A percentile compares a stretch with the other conserved stretches of the same genome.
phyloP scores from a whole-genome alignment of 202 grass and related monocot species.

The Zizania palustris region DNA sequence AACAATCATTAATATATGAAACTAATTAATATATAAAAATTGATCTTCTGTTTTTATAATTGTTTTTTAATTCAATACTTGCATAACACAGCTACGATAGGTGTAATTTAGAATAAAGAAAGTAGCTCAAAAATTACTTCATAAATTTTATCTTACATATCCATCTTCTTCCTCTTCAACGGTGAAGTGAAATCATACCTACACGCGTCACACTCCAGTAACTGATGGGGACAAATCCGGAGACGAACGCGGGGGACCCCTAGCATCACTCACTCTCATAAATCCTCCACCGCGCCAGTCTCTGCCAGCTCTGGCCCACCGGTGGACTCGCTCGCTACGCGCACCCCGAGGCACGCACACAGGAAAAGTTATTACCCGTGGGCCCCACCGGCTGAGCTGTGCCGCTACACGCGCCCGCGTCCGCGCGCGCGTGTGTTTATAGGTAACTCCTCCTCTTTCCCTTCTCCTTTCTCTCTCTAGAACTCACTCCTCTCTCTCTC shows the following conservation, averaged over 20 bases:
- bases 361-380: fast-evolving
- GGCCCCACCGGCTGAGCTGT: background rate
- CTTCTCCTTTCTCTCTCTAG: background rate
- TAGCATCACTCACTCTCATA: conserved; percentile 16
- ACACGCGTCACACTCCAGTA: background rate
- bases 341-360: background rate
- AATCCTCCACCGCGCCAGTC: conserved; percentile 36
- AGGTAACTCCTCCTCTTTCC: background rate
- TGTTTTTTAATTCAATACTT: too few relatives aligned
- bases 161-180: too few relatives aligned
- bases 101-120: too few relatives aligned
- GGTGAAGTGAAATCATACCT: background rate
- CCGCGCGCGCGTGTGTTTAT: conserved; percentile 33
- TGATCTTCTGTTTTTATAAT: too few relatives aligned
- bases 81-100: too few relatives aligned
- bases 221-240: conserved; percentile 11
- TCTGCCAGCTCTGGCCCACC: conserved; percentile 6
- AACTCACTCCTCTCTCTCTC: background rate
- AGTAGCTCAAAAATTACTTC: too few relatives aligned
- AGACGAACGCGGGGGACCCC: conserved; percentile 53
- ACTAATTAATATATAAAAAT: too few relatives aligned
- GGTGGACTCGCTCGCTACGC: background rate
- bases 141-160: too few relatives aligned
- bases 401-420: too few relatives aligned
- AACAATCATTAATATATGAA: too few relatives aligned